Conservation (phyloP, 2,329 filamentous ascomycete species). For the Lasiodiplodia citricola region DNA sequence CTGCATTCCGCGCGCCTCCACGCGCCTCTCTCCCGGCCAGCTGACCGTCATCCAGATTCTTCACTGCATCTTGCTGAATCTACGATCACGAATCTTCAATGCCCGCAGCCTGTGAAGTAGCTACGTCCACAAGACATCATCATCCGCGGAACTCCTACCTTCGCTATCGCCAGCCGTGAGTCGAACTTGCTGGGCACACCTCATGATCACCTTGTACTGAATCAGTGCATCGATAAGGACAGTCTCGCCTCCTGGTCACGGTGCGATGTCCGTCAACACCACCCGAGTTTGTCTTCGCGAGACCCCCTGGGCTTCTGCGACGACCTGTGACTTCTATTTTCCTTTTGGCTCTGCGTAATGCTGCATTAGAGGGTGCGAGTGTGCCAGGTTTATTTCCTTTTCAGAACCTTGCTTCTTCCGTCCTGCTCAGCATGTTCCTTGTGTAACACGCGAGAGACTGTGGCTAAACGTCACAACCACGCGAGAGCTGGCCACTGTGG, state of each 20-base stretch:
- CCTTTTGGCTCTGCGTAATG: not conserved
- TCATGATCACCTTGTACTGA: not conserved
- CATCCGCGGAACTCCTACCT: not conserved
- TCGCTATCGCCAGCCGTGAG: not conserved
- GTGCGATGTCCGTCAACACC: constrained; percentile 5
- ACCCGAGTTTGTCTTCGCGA: not conserved
- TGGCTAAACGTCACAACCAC: constrained; percentile 3
- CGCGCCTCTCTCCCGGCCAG: not conserved
- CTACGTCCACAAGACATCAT: not conserved
- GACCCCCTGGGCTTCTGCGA: not conserved
- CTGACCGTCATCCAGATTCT: constrained; percentile 11
- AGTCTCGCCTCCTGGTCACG: not conserved
- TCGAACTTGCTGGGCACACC: not conserved
- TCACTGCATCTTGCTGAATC: not conserved
- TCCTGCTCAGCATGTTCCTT: constrained; percentile 2
- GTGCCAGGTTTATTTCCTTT: not conserved
- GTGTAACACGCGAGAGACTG: constrained; percentile 11
- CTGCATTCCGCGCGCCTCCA: not conserved
- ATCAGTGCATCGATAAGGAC: not conserved
- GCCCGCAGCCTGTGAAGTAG: not conserved
- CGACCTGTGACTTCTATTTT: not conserved
- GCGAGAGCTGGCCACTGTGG: not conserved
- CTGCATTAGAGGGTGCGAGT: not conserved
- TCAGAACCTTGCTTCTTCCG: not conserved
- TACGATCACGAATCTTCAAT: not conserved